Evolutionary conservation across 768 basidiomycete species (phyloP).

Genomic region (Lactarius evosmus): DNA sequence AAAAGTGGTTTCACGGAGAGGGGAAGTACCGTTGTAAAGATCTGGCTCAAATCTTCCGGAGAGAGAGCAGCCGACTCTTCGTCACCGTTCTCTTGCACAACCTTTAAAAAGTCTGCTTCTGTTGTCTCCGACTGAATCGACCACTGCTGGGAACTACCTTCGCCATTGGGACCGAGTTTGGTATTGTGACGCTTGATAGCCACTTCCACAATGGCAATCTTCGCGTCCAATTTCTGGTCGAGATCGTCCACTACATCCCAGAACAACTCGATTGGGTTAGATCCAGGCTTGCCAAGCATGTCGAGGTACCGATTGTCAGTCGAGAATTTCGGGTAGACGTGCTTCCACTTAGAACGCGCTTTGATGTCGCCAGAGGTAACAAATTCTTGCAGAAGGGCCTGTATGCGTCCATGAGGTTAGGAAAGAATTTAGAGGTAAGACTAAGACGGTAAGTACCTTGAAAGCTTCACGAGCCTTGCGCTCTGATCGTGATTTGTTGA

Average conservation of each 20-base stretch:
- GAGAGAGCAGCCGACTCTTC: constrained; percentile 47
- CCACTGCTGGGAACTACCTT: constrained; percentile 37
- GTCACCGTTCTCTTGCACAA: constrained; percentile 57
- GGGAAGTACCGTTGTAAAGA: constrained; percentile 60
- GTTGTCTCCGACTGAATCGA: constrained; percentile 54
- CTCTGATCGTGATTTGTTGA: constrained; percentile 80
- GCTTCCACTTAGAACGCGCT: constrained; percentile 88
- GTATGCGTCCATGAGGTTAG: constrained; percentile 6
- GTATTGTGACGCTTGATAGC: constrained; percentile 53
- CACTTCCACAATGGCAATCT: constrained; percentile 64
- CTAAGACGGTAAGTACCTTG: constrained; percentile 53
- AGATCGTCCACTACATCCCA: constrained; percentile 90
- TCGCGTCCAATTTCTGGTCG: constrained; percentile 80
- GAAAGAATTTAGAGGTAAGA: not conserved
- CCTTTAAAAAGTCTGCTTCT: constrained; percentile 57
- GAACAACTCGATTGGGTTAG: constrained; percentile 92
- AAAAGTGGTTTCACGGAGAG: not conserved
- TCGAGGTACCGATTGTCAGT: constrained; percentile 80
- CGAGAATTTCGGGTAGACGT: constrained; percentile 72
- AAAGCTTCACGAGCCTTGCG: constrained; percentile 91
- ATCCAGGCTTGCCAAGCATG: constrained; percentile 90
- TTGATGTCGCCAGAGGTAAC: constrained; percentile 62
- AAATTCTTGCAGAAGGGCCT: constrained; percentile 75
- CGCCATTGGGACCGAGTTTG: constrained; percentile 31
- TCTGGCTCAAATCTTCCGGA: constrained; percentile 50